These are phyloP conservation scores for Neocallimastix lanati DNA, from an alignment of 192 early-diverging fungal species.

Conservation along the genomic window DNA sequence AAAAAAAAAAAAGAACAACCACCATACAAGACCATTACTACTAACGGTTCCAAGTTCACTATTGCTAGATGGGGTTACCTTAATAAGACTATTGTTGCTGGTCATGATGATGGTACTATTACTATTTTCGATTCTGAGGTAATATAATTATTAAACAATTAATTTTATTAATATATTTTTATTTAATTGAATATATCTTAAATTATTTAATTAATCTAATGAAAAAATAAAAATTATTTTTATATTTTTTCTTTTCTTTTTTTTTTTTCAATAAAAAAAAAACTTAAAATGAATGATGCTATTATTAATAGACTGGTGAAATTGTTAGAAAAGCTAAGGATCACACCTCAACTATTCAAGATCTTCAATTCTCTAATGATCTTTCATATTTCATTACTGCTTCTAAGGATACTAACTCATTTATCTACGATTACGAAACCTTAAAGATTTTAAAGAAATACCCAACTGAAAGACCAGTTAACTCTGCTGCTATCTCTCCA, in stretches of 20 bases:
- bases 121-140: constrained; percentile 75
- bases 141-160: not conserved
- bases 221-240: too few relatives aligned
- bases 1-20: not conserved
- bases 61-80: constrained; percentile 82
- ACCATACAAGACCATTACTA: constrained; percentile 38
- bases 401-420: constrained; percentile 82
- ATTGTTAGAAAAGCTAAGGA: constrained; percentile 33
- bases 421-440: constrained; percentile 72
- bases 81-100: constrained; percentile 82
- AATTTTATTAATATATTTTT: too few relatives aligned
- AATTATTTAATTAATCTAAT: too few relatives aligned
- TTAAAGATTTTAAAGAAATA: constrained; percentile 71
- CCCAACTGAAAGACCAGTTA: constrained; percentile 70
- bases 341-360: constrained; percentile 61
- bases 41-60: constrained; percentile 66
- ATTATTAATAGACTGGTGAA: constrained; percentile 60
- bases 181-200: too few relatives aligned
- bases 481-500: constrained; percentile 82
- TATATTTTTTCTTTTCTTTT: too few relatives aligned
- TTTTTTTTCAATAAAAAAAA: too few relatives aligned
- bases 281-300: too few relatives aligned
- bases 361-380: constrained; percentile 82
- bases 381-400: constrained; percentile 86
- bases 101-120: constrained; percentile 83